phyloP scores from a whole-genome alignment of 345 rosid species.

The Citrus australasica region DNA sequence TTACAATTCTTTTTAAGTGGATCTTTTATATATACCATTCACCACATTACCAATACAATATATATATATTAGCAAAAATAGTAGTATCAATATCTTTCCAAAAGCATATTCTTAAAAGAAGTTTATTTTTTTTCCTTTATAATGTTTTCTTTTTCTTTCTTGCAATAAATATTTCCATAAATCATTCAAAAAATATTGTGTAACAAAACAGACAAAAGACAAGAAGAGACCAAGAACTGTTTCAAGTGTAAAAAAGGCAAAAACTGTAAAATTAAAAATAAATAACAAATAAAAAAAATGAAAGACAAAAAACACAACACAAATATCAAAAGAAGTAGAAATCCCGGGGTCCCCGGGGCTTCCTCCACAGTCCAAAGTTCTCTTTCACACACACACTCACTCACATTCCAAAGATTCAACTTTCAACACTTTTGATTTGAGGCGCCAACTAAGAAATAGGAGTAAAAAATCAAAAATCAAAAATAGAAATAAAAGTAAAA shows the following conservation, averaged over 20 bases:
- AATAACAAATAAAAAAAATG: neutral
- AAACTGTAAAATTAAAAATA: neutral
- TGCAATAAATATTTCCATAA: neutral
- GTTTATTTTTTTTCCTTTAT: too few species aligned
- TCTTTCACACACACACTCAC: neutral
- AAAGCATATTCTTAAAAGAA: too few species aligned
- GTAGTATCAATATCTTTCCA: too few species aligned
- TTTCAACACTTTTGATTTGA: slow-evolving; percentile 20
- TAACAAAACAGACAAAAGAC: neutral
- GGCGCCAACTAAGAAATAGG: slow-evolving; percentile 24
- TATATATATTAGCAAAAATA: too few species aligned
- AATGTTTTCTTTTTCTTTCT: neutral
- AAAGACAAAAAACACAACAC: neutral
- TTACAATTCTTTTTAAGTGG: too few species aligned
- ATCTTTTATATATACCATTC: too few species aligned
- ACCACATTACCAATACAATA: too few species aligned
- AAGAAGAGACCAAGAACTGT: neutral
- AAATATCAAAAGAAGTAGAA: neutral
- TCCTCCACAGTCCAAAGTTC: neutral
- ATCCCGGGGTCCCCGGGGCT: neutral
- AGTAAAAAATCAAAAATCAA: neutral
- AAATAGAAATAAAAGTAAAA: neutral
- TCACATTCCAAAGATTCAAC: neutral
- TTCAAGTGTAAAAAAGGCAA: neutral
- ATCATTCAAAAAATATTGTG: neutral